Conservation (phyloP, 169 alveolate genomes). For the Eimeria sp. region DNA sequence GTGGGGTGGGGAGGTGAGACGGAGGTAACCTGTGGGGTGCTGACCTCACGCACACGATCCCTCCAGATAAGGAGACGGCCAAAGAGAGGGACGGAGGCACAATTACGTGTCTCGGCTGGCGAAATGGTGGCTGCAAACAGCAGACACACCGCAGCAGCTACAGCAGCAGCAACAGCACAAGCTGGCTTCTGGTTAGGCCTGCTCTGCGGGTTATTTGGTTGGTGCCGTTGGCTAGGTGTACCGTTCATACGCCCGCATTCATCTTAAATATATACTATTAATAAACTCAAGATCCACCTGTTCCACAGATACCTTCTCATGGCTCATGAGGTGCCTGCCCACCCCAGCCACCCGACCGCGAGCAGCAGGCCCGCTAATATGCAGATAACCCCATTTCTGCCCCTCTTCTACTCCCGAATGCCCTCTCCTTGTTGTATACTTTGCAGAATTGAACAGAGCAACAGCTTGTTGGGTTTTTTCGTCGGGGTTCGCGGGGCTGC, state of each 20-base stretch:
- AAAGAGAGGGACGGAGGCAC: not conserved
- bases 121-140: not conserved
- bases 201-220: no score
- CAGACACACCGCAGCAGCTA: conserved; percentile 6
- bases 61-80: not conserved
- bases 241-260: no score
- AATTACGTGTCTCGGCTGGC: not conserved
- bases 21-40: not conserved
- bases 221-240: no score
- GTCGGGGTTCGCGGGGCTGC: not conserved
- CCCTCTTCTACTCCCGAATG: not conserved
- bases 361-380: not conserved
- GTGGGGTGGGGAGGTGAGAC: not conserved
- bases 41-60: not conserved
- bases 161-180: not conserved
- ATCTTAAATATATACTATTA: no score
- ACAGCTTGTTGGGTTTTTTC: not conserved
- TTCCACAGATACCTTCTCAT: not conserved
- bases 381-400: not conserved
- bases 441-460: not conserved
- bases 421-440: not conserved
- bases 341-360: not conserved
- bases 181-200: not conserved
- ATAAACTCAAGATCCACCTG: no score
- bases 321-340: not conserved